These are phyloP conservation scores for Haplographium delicatum DNA, from an alignment of 495 filamentous ascomycete species.

Conservation along the genomic window DNA sequence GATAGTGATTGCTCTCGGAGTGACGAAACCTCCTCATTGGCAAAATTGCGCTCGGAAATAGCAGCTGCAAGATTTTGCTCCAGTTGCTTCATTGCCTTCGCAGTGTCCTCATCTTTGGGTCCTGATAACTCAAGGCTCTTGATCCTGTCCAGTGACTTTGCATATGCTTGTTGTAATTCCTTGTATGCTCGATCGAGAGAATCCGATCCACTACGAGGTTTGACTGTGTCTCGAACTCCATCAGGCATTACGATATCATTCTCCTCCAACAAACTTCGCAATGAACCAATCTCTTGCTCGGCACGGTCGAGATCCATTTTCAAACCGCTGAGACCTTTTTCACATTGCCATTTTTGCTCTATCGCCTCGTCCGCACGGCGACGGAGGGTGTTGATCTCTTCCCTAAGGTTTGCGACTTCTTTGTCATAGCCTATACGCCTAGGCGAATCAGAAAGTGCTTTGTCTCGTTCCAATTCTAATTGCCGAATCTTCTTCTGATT, in stretches of 20 bases:
- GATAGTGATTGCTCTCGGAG: constrained; percentile 59
- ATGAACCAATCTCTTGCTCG: constrained; percentile 80
- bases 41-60: constrained; percentile 67
- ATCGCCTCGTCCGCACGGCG: constrained; percentile 90
- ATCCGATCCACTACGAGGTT: constrained; percentile 41
- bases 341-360: constrained; percentile 94
- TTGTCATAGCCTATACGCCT: constrained; percentile 72
- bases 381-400: constrained; percentile 80
- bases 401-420: constrained; percentile 71
- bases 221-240: constrained; percentile 40
- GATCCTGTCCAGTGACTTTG: constrained; percentile 49
- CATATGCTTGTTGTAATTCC: constrained; percentile 63
- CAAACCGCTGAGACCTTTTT: constrained; percentile 84
- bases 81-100: constrained; percentile 54
- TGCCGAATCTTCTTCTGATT: constrained; percentile 68
- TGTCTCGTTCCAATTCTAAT: constrained; percentile 74
- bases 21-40: constrained; percentile 52
- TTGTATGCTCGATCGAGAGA: constrained; percentile 74
- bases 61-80: constrained; percentile 59
- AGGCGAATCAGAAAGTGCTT: constrained; percentile 62
- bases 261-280: constrained; percentile 76
- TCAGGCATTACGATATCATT: constrained; percentile 66
- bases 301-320: constrained; percentile 98
- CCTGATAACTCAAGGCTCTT: constrained; percentile 45
- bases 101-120: constrained; percentile 45